Evolutionary conservation across 139 green algal species (phyloP), one percentile per base, ranked within the genome.

Genomic region (Astrephomene gubernaculifera): DNA sequence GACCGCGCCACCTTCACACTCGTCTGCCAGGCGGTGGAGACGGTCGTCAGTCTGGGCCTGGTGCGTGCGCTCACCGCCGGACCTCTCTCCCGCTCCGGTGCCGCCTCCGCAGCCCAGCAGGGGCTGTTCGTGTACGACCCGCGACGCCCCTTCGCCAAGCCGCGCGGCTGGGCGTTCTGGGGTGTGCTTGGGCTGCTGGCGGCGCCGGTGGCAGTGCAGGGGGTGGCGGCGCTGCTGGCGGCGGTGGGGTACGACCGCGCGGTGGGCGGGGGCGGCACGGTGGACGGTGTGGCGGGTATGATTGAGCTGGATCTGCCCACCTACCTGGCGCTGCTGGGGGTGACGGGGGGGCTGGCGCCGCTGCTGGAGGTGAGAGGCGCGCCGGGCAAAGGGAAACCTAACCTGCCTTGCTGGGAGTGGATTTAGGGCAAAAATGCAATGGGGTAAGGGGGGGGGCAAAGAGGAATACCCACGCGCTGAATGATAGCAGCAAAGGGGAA

Each of bases 341-440:
- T 93, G 12, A 82, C 87, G 63, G 92, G 90, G 27, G 83, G 96
- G 17, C 86, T 98, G 65, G 96, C 96, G 24, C 96, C 96, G 0
- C 31, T 98, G 22, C 90, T 98, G 76, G 96, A 98, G 86, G 96
- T 98, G 79, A 89, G 82, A n/a, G n/a, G n/a, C n/a, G n/a, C n/a
- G n/a, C n/a, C n/a, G n/a, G n/a, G n/a, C n/a, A n/a, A n/a, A n/a
- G n/a, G n/a, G n/a, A n/a, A n/a, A n/a, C n/a, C n/a, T n/a, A n/a
- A n/a, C n/a, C n/a, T n/a, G n/a, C n/a, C n/a, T n/a, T n/a, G n/a
- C n/a, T n/a, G n/a, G n/a, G n/a, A n/a, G n/a, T n/a, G n/a, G n/a
- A n/a, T n/a, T n/a, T n/a, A n/a, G n/a, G n/a, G n/a, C n/a, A n/a
- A n/a, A n/a, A n/a, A n/a, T n/a, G n/a, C n/a, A n/a, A n/a, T n/a